Percentiles rank a stretch among this genome's conserved stretches.
Evolutionary conservation across 192 early-diverging fungal species (phyloP).

Genomic region (Jimgerdemannia lactiflua): DNA sequence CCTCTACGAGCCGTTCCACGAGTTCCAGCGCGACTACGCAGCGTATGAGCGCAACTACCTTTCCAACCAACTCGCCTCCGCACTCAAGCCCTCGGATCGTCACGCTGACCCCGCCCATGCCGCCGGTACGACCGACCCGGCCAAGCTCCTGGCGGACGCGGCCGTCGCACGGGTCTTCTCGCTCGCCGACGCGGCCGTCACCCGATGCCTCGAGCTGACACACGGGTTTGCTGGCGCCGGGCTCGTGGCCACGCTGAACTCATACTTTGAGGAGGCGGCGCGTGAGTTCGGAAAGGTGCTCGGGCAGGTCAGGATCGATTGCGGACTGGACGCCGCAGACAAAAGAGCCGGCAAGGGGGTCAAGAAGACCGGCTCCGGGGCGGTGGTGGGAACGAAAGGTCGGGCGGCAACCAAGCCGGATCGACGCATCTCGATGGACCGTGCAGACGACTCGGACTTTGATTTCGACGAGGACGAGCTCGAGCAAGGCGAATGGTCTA

Average conservation of each 20-base stretch:
- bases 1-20: conserved; percentile 63
- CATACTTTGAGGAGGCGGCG: conserved; percentile 44
- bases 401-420: conserved; percentile 6
- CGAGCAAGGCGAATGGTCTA: conserved; percentile 47
- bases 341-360: conserved; percentile 14
- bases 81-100: too few species aligned
- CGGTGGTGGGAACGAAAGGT: background rate
- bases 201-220: conserved; percentile 56
- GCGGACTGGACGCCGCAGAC: conserved; percentile 5
- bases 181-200: conserved; percentile 18
- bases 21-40: conserved; percentile 59
- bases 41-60: conserved; percentile 36
- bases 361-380: background rate
- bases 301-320: conserved; percentile 15
- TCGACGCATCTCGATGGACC: conserved; percentile 7
- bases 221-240: conserved; percentile 57
- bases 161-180: too few species aligned
- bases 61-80: too few species aligned
- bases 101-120: too few species aligned
- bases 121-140: conserved; percentile 17
- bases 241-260: conserved; percentile 47
- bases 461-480: conserved; percentile 28
- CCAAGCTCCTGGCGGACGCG: conserved; percentile 38
- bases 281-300: conserved; percentile 41
- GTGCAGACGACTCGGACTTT: conserved; percentile 46